Evolutionary conservation across 345 rosid species (phyloP), one percentile per base, ranked within the genome.

Genomic region (Moringa oleifera): DNA sequence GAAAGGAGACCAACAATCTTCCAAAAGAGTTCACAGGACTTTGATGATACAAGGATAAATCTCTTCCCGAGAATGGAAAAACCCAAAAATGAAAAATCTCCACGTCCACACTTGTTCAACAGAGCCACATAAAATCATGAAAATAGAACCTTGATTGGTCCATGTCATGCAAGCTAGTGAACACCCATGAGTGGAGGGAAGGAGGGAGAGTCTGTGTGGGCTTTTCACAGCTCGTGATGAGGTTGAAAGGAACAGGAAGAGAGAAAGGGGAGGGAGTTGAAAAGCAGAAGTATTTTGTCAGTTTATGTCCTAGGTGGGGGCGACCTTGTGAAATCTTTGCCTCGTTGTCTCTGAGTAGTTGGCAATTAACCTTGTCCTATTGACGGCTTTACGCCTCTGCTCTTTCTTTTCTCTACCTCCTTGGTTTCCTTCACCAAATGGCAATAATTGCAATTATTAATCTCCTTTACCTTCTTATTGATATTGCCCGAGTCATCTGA

Each of bases 181-280:
- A 31, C 50, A 61, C 23, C 8, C 37, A 33, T 33, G 11, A 11
- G 11, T 33, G 37, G 11, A 33, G 5, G 37, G 37, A 33, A 6
- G 18, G 31, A 23, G 49, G 20, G 58, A 6, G 61, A 28, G 53
- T 20, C 9, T 21, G 51, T 23, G 8, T 50, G 20, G 47, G 47
- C 13, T 50, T 54, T 23, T 33, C 11, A 55, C 68, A 59, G 68
- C 78, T 63, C 78, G 80, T 71, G 83, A 68, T n/a, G 68, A 59
- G 76, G 66, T 21, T 33, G 67, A 37, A 55, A 53, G 17, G 24
- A 20, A 23, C 6, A 11, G 13, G 9, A 24, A 13, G 7, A 17
- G 15, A 0, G 13, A 41, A 16, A 41, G 47, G 17, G 23, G 4
- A 22, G 16, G 36, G 63, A 45, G 68, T 53, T n/a, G 46, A 51